A percentile compares a stretch with the other conserved stretches of the same genome.
These are phyloP conservation scores for Parvularia atlantis DNA, from an alignment of 78 protist genomes.

Conservation along the genomic window DNA sequence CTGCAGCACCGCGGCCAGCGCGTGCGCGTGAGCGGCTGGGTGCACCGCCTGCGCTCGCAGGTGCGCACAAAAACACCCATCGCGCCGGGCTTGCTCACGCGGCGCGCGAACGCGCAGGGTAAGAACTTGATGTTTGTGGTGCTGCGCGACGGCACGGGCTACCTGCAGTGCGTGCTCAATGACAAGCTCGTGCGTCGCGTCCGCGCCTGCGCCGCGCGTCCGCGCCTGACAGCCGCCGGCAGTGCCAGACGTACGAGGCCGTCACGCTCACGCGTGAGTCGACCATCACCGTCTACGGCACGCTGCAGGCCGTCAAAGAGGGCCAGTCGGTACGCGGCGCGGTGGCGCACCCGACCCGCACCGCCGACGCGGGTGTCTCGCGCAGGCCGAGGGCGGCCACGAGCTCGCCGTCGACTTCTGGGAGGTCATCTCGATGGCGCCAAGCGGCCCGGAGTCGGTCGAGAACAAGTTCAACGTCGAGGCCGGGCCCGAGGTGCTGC, in stretches of 20 bases:
- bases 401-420: slow-evolving; percentile 71
- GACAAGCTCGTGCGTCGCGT: slow-evolving; percentile 18
- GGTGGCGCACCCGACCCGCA: not conserved
- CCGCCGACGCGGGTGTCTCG: not conserved
- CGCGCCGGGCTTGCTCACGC: no score
- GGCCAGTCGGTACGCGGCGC: slow-evolving; percentile 31
- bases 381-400: slow-evolving; percentile 55
- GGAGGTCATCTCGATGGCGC: slow-evolving; percentile 37
- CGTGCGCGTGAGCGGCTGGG: slow-evolving; percentile 79
- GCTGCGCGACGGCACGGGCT: slow-evolving; percentile 91
- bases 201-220: slow-evolving; percentile 20
- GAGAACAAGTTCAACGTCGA: slow-evolving; percentile 65
- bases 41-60: slow-evolving; percentile 63
- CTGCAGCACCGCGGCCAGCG: slow-evolving; percentile 37
- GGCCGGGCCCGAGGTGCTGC: slow-evolving; percentile 32
- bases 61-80: no score
- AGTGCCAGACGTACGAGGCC: slow-evolving; percentile 37
- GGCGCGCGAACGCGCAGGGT: slow-evolving; percentile 23
- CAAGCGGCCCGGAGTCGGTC: slow-evolving; percentile 27
- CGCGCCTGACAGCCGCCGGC: not conserved
- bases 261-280: slow-evolving; percentile 44
- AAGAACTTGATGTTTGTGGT: slow-evolving; percentile 60
- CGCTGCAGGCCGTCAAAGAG: slow-evolving; percentile 36
- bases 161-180: slow-evolving; percentile 61
- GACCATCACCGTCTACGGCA: slow-evolving; percentile 51